A percentile compares a stretch with the other conserved stretches of the same genome.
phyloP scores from a whole-genome alignment of 2,329 filamentous ascomycete genomes.

The Fusarium dimerum region DNA sequence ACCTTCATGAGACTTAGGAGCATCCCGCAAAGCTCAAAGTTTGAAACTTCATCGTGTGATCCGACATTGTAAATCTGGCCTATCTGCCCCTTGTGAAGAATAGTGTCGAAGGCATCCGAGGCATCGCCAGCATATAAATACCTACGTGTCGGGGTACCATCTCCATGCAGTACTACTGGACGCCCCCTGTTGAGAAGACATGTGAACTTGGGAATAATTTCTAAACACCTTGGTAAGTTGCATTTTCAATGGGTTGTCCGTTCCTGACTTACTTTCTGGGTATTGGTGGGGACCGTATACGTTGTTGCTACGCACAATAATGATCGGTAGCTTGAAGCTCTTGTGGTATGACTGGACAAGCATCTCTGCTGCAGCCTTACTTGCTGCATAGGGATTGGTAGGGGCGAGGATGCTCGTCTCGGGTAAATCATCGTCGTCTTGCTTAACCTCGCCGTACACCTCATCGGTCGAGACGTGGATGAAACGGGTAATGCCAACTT shows the following conservation, averaged over 20 bases:
- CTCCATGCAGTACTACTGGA: slow-evolving; percentile 73
- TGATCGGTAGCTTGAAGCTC: slow-evolving; percentile 77
- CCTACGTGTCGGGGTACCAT: slow-evolving; percentile 71
- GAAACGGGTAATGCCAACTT: slow-evolving; percentile 70
- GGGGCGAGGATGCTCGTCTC: slow-evolving; percentile 76
- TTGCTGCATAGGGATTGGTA: slow-evolving; percentile 80
- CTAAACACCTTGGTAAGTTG: slow-evolving; percentile 41
- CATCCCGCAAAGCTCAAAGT: slow-evolving; percentile 66
- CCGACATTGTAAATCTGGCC: slow-evolving; percentile 83
- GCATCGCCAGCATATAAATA: slow-evolving; percentile 81
- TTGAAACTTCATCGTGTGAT: slow-evolving; percentile 76
- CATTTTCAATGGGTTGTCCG: not conserved
- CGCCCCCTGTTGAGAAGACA: slow-evolving; percentile 67
- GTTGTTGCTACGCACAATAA: slow-evolving; percentile 82
- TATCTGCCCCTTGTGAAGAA: slow-evolving; percentile 73
- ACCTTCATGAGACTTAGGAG: slow-evolving; percentile 65
- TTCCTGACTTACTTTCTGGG: slow-evolving; percentile 67
- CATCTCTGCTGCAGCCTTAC: slow-evolving; percentile 83
- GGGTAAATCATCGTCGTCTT: slow-evolving; percentile 69
- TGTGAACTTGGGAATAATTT: slow-evolving; percentile 83
- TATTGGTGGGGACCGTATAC: slow-evolving; percentile 85
- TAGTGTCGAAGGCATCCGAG: slow-evolving; percentile 80
- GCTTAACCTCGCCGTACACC: slow-evolving; percentile 78
- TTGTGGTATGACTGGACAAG: slow-evolving; percentile 84
- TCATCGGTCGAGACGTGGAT: slow-evolving; percentile 85